Percentiles rank a stretch among this genome's conserved stretches.
These are phyloP conservation scores for Saccharata proteae DNA, from an alignment of 2,329 filamentous ascomycete species.

Conservation along the genomic window DNA sequence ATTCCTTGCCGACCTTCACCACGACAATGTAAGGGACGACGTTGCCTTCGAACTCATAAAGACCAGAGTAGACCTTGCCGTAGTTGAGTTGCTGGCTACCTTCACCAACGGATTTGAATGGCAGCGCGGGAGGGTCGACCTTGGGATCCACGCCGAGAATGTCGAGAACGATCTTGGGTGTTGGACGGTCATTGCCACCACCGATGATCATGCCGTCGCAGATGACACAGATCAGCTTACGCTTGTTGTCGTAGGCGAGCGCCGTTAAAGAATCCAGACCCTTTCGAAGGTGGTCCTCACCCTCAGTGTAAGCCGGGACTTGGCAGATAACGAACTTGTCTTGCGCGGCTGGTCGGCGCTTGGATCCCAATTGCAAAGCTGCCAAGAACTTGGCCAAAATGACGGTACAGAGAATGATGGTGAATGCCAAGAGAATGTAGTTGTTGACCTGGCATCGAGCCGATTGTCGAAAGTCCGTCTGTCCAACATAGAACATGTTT, in stretches of 20 bases:
- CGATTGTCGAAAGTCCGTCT: constrained; percentile 69
- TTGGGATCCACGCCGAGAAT: constrained; percentile 96
- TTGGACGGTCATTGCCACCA: constrained; percentile 89
- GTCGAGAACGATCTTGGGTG: constrained; percentile 93
- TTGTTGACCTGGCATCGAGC: constrained; percentile 77
- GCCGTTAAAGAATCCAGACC: constrained; percentile 90
- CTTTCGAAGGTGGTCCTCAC: constrained; percentile 86
- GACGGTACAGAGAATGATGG: constrained; percentile 68
- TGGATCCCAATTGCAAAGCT: constrained; percentile 85
- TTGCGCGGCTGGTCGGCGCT: constrained; percentile 76
- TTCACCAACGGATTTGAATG: constrained; percentile 84
- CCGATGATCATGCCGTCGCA: constrained; percentile 97
- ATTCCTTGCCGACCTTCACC: constrained; percentile 95
- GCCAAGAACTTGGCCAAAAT: constrained; percentile 83
- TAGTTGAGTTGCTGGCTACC: constrained; percentile 93
- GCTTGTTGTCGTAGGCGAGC: constrained; percentile 94
- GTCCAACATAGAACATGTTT: constrained; percentile 72
- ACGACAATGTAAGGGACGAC: constrained; percentile 93
- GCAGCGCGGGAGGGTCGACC: constrained; percentile 83
- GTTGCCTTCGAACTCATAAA: constrained; percentile 96
- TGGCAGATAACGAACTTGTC: constrained; percentile 99
- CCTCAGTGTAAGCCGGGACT: constrained; percentile 95
- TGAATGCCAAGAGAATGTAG: constrained; percentile 78
- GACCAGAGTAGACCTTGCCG: constrained; percentile 93
- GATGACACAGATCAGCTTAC: constrained; percentile 91